phyloP scores from a whole-genome alignment of 2,329 filamentous ascomycete species.

The Macroventuria anomochaeta region DNA sequence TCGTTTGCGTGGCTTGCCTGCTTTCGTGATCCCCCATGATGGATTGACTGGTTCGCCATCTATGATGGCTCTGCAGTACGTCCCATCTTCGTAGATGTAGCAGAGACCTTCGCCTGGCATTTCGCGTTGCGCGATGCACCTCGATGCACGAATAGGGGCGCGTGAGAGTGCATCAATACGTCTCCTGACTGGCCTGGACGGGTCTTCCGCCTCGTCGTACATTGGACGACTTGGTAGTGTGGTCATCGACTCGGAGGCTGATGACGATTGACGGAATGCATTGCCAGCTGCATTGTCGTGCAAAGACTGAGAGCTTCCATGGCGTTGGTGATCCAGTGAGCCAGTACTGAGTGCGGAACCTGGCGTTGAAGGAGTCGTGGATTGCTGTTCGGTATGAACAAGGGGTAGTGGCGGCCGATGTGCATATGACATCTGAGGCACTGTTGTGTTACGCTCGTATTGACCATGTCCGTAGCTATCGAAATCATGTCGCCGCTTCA shows the following conservation, averaged over 20 bases:
- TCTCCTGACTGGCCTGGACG: constrained; percentile 39
- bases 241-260: constrained; percentile 31
- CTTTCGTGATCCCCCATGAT: constrained; percentile 92
- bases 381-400: constrained; percentile 29
- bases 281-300: constrained; percentile 31
- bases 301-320: constrained; percentile 30
- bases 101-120: constrained; percentile 80
- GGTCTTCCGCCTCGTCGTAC: constrained; percentile 42
- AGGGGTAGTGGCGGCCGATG: constrained; percentile 33
- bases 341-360: constrained; percentile 29
- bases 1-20: constrained; percentile 89
- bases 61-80: constrained; percentile 80
- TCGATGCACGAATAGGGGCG: constrained; percentile 41
- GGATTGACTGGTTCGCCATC: constrained; percentile 88
- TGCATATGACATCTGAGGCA: constrained; percentile 37
- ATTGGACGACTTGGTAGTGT: constrained; percentile 23
- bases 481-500: constrained; percentile 47
- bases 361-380: constrained; percentile 32
- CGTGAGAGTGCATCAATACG: constrained; percentile 44
- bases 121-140: constrained; percentile 55
- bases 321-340: constrained; percentile 32
- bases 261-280: constrained; percentile 33
- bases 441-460: constrained; percentile 36
- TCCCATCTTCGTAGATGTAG: constrained; percentile 86
- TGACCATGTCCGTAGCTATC: constrained; percentile 39